Evolutionary conservation across 202 grass and related monocot species (phyloP).

Genomic region (Eragrostis tef): DNA sequence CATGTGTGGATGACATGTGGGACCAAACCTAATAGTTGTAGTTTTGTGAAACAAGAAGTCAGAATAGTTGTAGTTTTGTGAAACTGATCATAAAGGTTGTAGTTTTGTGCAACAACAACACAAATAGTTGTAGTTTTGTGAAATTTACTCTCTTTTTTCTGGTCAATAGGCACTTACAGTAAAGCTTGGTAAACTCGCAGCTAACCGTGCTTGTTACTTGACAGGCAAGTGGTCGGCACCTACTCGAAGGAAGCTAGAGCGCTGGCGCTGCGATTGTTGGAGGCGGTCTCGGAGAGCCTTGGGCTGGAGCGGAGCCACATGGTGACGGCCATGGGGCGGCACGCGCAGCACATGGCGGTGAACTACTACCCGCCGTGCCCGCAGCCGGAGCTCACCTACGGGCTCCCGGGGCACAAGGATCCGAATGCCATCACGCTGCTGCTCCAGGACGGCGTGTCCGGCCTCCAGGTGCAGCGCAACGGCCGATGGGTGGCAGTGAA

Average conservation of each 20-base stretch:
- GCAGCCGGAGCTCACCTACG: constrained; percentile 90
- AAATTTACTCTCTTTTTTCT: no score
- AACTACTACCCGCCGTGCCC: constrained; percentile 96
- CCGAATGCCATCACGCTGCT: constrained; percentile 90
- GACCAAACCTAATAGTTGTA: no score
- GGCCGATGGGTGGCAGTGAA: constrained; percentile 72
- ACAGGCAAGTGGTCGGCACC: constrained; percentile 66
- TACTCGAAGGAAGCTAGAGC: constrained; percentile 71
- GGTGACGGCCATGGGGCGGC: constrained; percentile 74
- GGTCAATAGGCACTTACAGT: no score
- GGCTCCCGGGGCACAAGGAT: constrained; percentile 86
- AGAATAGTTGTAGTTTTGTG: no score
- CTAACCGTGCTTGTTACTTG: not conserved
- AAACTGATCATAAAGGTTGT: no score
- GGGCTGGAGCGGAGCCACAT: constrained; percentile 70
- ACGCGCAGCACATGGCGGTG: constrained; percentile 93
- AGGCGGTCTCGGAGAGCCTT: constrained; percentile 87
- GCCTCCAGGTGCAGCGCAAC: constrained; percentile 70
- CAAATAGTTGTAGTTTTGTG: no score
- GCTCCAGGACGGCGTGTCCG: constrained; percentile 84
- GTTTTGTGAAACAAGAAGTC: no score
- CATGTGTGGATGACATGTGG: no score
- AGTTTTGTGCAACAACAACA: no score
- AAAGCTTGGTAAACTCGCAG: constrained; percentile 29
- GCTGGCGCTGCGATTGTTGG: constrained; percentile 66